Evolutionary conservation across 805 yeast species (phyloP), one percentile per base, ranked within the genome.

Genomic region (Yarrowia yakushimensis): DNA sequence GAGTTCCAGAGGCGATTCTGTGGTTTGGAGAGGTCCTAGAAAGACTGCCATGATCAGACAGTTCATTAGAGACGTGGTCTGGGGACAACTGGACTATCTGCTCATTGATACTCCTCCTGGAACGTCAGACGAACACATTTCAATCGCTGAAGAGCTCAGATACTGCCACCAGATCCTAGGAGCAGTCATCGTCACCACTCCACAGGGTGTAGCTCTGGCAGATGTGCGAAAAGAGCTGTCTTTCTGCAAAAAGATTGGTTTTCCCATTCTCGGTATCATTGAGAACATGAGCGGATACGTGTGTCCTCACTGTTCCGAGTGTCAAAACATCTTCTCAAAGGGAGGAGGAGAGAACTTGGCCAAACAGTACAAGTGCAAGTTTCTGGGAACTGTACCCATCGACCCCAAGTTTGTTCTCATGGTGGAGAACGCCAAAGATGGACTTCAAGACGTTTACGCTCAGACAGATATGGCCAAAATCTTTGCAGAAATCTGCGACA

Each of bases 31-130:
- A 70, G 99, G 99, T 0, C 99, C 99, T 2, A 91, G 93, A 74
- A 94, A 96, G 72, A 92, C 97, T 0, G 97, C 97, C 13, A 94
- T 94, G 98, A 88, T 94, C 36, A 82, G 92, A 65, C 99, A 94
- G 75, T 93, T 94, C 71, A 78, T 96, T 42, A 82, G 84, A 65
- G 98, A 94, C 72, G 97, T 93, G 1, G 82, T 83, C 28, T 94
- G 99, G 99, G 97, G 90, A 0, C 81, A 80, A 18, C 77, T 81
- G 27, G 84, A 90, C 63, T 93, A 88, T 71, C 75, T 93, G 63
- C 75, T 94, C 31, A 91, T 94, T 6, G 99, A 94, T 72, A 94
- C 99, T 0, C 99, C 99, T 0, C 99, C 99, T 0, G 99, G 99
- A 0, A 94, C 99, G 0, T 88, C 97, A 0, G 99, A 94, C 74